A percentile compares a stretch with the other conserved stretches of the same genome.
These are phyloP conservation scores for Paecilomyces sp. DNA, from an alignment of 2,329 filamentous ascomycete species.

Conservation along the genomic window DNA sequence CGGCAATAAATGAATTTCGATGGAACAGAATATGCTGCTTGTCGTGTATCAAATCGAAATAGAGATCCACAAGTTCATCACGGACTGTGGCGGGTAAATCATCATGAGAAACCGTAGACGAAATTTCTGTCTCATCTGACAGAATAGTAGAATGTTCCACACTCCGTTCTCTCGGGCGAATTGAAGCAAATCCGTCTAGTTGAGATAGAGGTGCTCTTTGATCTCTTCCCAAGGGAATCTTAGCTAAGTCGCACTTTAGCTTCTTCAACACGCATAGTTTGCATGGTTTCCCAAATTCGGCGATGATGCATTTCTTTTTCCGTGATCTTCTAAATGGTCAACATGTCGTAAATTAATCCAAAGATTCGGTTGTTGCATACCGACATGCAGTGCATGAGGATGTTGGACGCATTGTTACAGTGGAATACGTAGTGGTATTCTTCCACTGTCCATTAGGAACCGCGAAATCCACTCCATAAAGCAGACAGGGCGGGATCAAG, in stretches of 20 bases:
- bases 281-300: neutral
- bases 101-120: neutral
- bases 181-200: neutral
- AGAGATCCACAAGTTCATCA: conserved; percentile 9
- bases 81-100: neutral
- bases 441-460: neutral
- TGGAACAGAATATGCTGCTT: conserved; percentile 13
- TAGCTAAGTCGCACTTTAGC: neutral
- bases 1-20: conserved; percentile 7
- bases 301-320: neutral
- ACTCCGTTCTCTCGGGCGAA: neutral
- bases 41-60: conserved; percentile 13
- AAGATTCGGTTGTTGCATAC: neutral
- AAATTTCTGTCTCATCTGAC: neutral
- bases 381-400: neutral
- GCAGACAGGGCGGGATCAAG: too few relatives aligned
- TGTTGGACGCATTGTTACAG: neutral
- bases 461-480: neutral
- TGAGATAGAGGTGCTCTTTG: neutral
- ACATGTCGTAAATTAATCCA: neutral
- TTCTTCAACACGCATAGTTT: neutral
- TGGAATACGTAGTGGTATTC: neutral
- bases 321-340: neutral
- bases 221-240: neutral
- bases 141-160: neutral